Evolutionary conservation across 345 rosid genomes (phyloP).

Genomic region (Kernera saxatilis): DNA sequence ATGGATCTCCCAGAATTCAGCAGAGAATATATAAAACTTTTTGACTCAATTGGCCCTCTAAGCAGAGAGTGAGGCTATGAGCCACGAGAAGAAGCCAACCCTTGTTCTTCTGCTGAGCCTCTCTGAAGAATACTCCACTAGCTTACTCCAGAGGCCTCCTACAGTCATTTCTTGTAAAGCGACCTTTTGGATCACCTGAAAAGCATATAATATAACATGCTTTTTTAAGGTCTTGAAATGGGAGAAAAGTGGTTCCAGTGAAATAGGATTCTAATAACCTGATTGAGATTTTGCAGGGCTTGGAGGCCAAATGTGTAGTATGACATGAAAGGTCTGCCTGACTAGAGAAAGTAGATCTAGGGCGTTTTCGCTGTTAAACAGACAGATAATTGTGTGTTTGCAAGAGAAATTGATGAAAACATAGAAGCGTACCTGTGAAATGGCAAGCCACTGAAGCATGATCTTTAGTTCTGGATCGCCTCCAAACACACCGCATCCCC

Average conservation of each 20-base stretch:
- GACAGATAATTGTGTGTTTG: not conserved
- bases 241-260: not conserved
- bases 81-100: slow-evolving; percentile 30
- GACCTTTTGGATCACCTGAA: slow-evolving; percentile 13
- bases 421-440: slow-evolving; percentile 20
- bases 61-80: slow-evolving; percentile 16
- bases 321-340: slow-evolving; percentile 18
- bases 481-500: slow-evolving; percentile 98
- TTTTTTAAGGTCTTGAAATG: not conserved
- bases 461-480: slow-evolving; percentile 81
- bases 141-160: slow-evolving; percentile 25
- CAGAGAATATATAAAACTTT: not conserved
- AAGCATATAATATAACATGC: not conserved
- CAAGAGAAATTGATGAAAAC: not conserved
- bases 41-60: not conserved
- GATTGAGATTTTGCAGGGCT: slow-evolving; percentile 11
- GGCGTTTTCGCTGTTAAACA: not conserved
- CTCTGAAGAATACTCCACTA: slow-evolving; percentile 26
- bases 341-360: not conserved
- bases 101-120: slow-evolving; percentile 12
- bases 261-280: not conserved
- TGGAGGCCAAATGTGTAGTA: slow-evolving; percentile 25
- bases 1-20: not conserved
- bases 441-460: slow-evolving; percentile 31
- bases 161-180: not conserved